Evolutionary conservation across 2,329 filamentous ascomycete genomes (phyloP).

Genomic region (Hymenoscyphus salicellus): DNA sequence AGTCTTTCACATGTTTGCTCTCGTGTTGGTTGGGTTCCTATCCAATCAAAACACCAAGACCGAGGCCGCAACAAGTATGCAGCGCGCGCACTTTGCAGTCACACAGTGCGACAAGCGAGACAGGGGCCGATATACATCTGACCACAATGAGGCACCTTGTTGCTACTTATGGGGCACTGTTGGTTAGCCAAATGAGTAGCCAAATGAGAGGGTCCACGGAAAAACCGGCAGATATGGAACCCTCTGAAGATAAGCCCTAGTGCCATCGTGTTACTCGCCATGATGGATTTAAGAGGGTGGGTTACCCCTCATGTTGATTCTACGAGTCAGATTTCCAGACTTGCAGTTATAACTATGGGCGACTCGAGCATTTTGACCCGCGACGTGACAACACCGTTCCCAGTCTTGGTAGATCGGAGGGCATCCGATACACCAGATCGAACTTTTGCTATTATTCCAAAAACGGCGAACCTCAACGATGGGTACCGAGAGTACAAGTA

Average conservation of each 20-base stretch:
- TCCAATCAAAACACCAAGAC: not conserved
- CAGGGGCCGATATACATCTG: not conserved
- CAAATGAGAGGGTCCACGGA: not conserved
- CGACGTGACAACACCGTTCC: not conserved
- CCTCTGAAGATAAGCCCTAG: not conserved
- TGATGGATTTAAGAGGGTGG: not conserved
- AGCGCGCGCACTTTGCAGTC: not conserved
- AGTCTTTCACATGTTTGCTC: not conserved
- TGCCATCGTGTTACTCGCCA: not conserved
- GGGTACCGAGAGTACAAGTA: slow-evolving; percentile 7
- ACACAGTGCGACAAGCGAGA: not conserved
- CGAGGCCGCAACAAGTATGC: not conserved
- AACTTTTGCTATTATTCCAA: slow-evolving; percentile 3
- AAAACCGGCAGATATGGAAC: not conserved
- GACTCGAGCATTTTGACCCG: not conserved
- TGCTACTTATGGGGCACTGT: too few species aligned
- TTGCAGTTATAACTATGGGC: not conserved
- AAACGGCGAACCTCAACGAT: not conserved
- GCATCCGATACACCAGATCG: not conserved
- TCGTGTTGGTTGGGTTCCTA: not conserved
- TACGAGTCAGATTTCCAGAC: not conserved
- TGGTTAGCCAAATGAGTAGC: too few species aligned
- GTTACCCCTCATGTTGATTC: not conserved
- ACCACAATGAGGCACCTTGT: too few species aligned
- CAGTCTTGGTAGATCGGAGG: not conserved